Evolutionary conservation across 192 early-diverging fungal genomes (phyloP).

Genomic region (Rhizophagus sp.): DNA sequence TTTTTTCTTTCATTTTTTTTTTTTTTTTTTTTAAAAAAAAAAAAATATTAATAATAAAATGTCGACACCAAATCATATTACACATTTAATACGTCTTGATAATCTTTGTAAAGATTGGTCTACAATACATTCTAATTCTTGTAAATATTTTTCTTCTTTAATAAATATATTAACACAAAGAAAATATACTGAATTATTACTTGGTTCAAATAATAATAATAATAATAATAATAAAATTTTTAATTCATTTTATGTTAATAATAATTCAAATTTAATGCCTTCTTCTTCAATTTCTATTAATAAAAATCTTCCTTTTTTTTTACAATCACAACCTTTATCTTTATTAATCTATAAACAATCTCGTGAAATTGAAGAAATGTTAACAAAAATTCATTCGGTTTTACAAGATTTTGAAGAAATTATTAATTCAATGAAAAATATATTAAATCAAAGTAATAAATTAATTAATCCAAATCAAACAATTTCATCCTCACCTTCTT

Average conservation of each 20-base stretch:
- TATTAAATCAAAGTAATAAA: constrained; percentile 10
- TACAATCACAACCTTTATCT: background rate
- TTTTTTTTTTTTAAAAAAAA: too few species aligned
- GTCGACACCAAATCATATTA: constrained; percentile 20
- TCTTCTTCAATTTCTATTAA: background rate
- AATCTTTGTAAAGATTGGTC: constrained; percentile 22
- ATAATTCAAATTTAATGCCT: background rate
- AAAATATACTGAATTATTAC: constrained; percentile 3
- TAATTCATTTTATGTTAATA: background rate
- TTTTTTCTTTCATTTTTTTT: too few species aligned
- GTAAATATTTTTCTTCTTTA: constrained; percentile 14
- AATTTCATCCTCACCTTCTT: background rate
- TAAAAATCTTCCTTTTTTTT: background rate
- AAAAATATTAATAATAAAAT: background rate
- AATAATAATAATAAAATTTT: background rate
- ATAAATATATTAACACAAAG: constrained; percentile 20
- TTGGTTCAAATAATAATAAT: background rate
- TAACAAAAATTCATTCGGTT: constrained; percentile 4
- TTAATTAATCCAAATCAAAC: background rate
- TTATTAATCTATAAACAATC: constrained; percentile 27
- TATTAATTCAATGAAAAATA: constrained; percentile 14
- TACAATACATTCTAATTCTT: constrained; percentile 9
- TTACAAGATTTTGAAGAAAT: constrained; percentile 23
- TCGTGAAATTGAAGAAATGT: constrained; percentile 12
- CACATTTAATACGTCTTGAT: constrained; percentile 1